A percentile compares a stretch with the other conserved stretches of the same genome.
Conservation (phyloP, 148 eudicot genomes). For the Heliosperma pusillum region DNA sequence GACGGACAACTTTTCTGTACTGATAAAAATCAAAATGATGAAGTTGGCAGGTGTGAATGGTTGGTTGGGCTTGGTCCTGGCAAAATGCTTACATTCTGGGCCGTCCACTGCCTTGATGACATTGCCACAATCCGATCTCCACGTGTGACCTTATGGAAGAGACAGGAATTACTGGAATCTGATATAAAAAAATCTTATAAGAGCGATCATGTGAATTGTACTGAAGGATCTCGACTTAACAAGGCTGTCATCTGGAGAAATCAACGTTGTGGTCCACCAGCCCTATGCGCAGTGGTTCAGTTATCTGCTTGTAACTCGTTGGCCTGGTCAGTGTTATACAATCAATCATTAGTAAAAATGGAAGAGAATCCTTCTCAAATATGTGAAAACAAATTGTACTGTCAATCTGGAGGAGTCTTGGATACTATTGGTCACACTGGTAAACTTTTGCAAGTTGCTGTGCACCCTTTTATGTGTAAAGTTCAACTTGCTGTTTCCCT, state of each 20-base stretch:
- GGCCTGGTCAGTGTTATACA: constrained; percentile 47
- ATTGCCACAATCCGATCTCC: constrained; percentile 75
- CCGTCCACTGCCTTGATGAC: constrained; percentile 92
- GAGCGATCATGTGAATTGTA: constrained; percentile 6
- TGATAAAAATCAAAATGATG: constrained; percentile 39
- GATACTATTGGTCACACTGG: constrained; percentile 70
- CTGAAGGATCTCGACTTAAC: constrained; percentile 30
- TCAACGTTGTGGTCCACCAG: constrained; percentile 60
- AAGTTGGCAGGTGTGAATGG: constrained; percentile 88
- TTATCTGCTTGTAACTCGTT: constrained; percentile 52
- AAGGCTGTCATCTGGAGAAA: constrained; percentile 68
- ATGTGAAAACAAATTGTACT: constrained; percentile 34
- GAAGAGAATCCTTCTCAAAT: constrained; percentile 30
- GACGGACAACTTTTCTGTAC: constrained; percentile 34
- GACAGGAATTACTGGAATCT: constrained; percentile 38
- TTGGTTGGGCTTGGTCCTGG: constrained; percentile 77
- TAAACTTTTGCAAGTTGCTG: constrained; percentile 63
- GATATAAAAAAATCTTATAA: constrained; percentile 19
- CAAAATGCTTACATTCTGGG: constrained; percentile 62
- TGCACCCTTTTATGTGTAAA: constrained; percentile 54
- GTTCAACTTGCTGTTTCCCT: constrained; percentile 71
- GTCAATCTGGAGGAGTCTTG: constrained; percentile 44
- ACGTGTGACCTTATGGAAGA: constrained; percentile 79
- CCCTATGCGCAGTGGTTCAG: constrained; percentile 59
- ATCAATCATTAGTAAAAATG: constrained; percentile 26